Evolutionary conservation across 805 yeast genomes (phyloP), one percentile per base, ranked within the genome.

Genomic region (Kazachstania viticola): DNA sequence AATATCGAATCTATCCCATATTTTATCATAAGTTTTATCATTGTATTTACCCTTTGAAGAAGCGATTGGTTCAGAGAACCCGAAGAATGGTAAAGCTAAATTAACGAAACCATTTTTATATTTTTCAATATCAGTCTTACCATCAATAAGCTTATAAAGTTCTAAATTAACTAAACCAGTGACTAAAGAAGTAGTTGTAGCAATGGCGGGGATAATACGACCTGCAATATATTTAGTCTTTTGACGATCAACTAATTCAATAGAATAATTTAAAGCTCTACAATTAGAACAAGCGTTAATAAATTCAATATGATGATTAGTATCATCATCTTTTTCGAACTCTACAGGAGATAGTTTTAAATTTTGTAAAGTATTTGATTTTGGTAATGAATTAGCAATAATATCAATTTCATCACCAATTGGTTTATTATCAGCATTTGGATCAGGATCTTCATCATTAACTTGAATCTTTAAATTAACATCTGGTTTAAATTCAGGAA

Each of bases 191-290:
- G 99, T 91, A 1, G 99, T 91, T 2, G 99, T 91, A 23, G 98
- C 98, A 64, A 91, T 91, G 14, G 98, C 98, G 12, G 99, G 99
- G 44, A 91, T 91, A 44, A 91, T 91, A 60, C 93, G 78, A 29
- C 99, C 99, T 5, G 99, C 99, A 56, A 91, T 88, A 49, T 88
- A 84, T 64, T 91, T 91, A 24, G 98, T 91, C 64, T 80, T 83
- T 31, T 77, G 75, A 40, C 76, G 73, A 51, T 88, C 96, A 23
- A 88, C 96, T 9, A 84, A 64, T 51, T 84, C 94, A 44, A 88
- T 85, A 25, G 74, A 70, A 53, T 88, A 88, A 61, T 85, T 88
- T 60, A 75, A 66, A 18, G 99, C 99, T 57, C 99, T 78, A 60
- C 94, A 75, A 57, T 91, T 91, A 3, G 97, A 88, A 15, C 96